Percentiles rank a stretch among this genome's conserved stretches.
Conservation (phyloP, 495 filamentous ascomycete genomes). For the Astrothelium subdiscretum region DNA sequence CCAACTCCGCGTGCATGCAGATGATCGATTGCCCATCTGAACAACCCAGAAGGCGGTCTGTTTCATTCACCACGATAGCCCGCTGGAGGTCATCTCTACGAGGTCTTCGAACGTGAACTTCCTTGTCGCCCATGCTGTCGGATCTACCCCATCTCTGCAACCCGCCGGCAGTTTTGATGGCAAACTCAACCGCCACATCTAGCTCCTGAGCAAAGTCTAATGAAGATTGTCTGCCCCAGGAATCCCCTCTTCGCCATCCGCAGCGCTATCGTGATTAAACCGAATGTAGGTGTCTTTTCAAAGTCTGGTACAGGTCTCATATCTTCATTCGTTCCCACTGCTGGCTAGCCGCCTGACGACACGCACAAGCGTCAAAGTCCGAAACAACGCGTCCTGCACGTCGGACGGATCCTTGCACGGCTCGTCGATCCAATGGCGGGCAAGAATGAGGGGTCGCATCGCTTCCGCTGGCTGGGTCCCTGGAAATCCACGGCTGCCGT, state of each 20-base stretch:
- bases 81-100: too few species aligned
- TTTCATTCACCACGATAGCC: background rate
- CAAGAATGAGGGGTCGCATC: background rate
- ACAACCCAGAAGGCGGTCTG: background rate
- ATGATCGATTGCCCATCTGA: background rate
- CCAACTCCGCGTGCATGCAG: background rate
- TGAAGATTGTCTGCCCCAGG: background rate
- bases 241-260: background rate
- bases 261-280: background rate
- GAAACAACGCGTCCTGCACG: background rate
- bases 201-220: background rate
- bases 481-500: background rate
- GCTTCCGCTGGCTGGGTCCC: background rate
- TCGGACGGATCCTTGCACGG: background rate
- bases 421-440: background rate
- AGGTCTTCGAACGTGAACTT: background rate
- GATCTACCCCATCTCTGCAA: background rate
- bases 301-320: background rate
- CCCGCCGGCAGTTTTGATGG: background rate
- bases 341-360: conserved; percentile 1
- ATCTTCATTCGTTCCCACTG: background rate
- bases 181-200: background rate
- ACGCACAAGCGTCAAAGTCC: background rate
- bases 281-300: background rate
- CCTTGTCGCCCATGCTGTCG: background rate